phyloP scores from a whole-genome alignment of 345 rosid species.

The Trapa incisa region DNA sequence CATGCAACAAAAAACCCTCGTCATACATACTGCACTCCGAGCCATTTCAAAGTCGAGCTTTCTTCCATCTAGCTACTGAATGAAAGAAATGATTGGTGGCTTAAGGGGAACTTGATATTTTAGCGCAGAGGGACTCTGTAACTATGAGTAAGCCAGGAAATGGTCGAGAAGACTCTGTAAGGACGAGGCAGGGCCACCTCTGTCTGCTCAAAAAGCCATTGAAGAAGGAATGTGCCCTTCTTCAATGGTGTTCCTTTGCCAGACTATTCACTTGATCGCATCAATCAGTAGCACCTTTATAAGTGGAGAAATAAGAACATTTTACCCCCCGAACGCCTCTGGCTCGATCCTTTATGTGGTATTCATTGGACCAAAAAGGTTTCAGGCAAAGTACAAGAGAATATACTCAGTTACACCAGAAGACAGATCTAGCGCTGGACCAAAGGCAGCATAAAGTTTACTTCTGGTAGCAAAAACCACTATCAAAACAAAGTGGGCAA shows the following conservation, averaged over 20 bases:
- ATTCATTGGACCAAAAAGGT: neutral
- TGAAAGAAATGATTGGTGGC: no score
- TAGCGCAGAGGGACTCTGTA: conserved; percentile 47
- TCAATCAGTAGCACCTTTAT: neutral
- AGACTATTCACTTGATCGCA: conserved; percentile 1
- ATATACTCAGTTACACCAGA: neutral
- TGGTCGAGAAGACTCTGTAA: conserved; percentile 44
- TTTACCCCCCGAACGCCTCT: no score
- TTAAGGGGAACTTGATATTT: neutral
- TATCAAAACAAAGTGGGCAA: conserved; percentile 4
- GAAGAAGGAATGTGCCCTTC: conserved; percentile 53
- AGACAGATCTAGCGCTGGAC: neutral
- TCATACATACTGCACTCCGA: no score
- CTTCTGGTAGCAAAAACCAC: conserved; percentile 9
- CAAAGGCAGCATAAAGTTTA: conserved; percentile 4
- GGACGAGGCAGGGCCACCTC: conserved; percentile 49
- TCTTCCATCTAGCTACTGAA: no score
- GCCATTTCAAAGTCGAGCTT: no score
- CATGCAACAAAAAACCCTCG: neutral
- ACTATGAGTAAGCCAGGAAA: conserved; percentile 44
- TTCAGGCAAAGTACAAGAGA: neutral
- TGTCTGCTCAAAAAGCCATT: conserved; percentile 19
- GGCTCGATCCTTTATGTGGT: no score
- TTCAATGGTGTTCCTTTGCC: conserved; percentile 26
- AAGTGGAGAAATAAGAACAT: no score